phyloP scores from a whole-genome alignment of 1,284 basidiomycete genomes.

The Coniferiporia weirii region DNA sequence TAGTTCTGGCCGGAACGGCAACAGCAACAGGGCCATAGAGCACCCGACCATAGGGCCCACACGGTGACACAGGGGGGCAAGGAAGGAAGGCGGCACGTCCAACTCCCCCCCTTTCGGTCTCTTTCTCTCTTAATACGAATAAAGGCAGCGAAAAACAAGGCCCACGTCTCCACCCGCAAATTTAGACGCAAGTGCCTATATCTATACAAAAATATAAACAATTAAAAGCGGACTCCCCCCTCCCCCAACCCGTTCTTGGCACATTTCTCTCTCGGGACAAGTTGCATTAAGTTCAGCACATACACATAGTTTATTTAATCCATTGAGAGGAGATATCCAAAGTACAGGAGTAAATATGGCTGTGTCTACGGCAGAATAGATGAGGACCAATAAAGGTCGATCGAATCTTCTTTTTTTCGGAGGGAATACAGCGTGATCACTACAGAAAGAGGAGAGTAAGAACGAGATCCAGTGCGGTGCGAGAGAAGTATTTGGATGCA shows the following conservation, averaged over 20 bases:
- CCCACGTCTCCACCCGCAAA: too few species aligned
- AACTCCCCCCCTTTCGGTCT: too few species aligned
- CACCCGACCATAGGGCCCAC: too few species aligned
- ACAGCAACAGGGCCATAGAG: too few species aligned
- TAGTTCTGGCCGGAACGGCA: too few species aligned
- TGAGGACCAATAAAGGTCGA: neutral
- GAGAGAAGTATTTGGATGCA: slow-evolving; percentile 11
- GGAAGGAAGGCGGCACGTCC: too few species aligned
- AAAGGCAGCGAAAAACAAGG: too few species aligned
- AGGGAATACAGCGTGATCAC: neutral
- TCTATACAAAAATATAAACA: too few species aligned
- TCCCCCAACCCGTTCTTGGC: neutral
- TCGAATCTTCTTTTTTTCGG: neutral
- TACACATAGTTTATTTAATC: neutral
- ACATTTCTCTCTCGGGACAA: neutral
- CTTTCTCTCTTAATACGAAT: too few species aligned
- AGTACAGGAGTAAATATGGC: neutral
- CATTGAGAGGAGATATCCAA: neutral
- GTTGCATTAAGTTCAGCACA: neutral
- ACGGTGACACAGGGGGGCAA: too few species aligned
- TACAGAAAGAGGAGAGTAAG: slow-evolving; percentile 11
- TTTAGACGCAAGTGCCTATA: too few species aligned
- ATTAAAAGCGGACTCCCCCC: too few species aligned
- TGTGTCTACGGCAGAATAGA: neutral
- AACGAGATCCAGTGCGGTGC: slow-evolving; percentile 13